Percentiles rank a stretch among this genome's conserved stretches.
phyloP scores from a whole-genome alignment of 2,329 filamentous ascomycete genomes.

The Trichothecium roseum region DNA sequence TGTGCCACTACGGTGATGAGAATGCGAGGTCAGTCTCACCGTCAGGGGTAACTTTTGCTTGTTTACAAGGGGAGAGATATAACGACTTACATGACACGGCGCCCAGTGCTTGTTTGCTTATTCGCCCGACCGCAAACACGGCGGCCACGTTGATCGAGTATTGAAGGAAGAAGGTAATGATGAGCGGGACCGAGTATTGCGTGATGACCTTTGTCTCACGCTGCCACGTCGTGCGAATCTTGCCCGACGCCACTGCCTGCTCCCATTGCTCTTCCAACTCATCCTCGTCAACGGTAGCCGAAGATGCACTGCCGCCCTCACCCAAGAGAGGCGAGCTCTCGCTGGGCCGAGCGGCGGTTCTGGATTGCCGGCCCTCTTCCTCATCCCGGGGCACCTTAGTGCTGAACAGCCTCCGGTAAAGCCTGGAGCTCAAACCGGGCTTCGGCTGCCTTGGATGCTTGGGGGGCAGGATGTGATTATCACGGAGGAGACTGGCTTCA shows the following conservation, averaged over 20 bases:
- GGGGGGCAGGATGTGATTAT: slow-evolving; percentile 55
- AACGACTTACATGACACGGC: slow-evolving; percentile 29
- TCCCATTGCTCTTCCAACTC: slow-evolving; percentile 67
- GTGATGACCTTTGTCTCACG: slow-evolving; percentile 75
- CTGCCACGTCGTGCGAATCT: slow-evolving; percentile 84
- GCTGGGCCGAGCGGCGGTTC: slow-evolving; percentile 21
- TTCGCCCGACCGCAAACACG: slow-evolving; percentile 66
- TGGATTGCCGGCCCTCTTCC: slow-evolving; percentile 14
- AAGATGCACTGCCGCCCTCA: slow-evolving; percentile 6
- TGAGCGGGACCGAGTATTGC: slow-evolving; percentile 59
- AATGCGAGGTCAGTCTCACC: slow-evolving; percentile 7
- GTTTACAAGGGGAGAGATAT: too few relatives aligned
- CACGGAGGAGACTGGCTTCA: slow-evolving; percentile 50
- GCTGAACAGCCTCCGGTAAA: slow-evolving; percentile 43
- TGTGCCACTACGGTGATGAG: slow-evolving; percentile 28
- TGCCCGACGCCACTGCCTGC: slow-evolving; percentile 68
- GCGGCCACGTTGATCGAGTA: slow-evolving; percentile 77
- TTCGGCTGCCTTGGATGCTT: slow-evolving; percentile 34
- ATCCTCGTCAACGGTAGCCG: slow-evolving; percentile 37
- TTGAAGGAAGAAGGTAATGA: slow-evolving; percentile 64
- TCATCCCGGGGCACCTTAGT: slow-evolving; percentile 41
- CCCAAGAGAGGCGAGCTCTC: slow-evolving; percentile 25
- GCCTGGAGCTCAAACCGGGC: slow-evolving; percentile 21
- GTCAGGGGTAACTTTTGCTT: not conserved
- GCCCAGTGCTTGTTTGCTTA: slow-evolving; percentile 52